Percentiles rank a stretch among this genome's conserved stretches.
Conservation (phyloP, 768 basidiomycete species). For the Melanogaster broomeanus region DNA sequence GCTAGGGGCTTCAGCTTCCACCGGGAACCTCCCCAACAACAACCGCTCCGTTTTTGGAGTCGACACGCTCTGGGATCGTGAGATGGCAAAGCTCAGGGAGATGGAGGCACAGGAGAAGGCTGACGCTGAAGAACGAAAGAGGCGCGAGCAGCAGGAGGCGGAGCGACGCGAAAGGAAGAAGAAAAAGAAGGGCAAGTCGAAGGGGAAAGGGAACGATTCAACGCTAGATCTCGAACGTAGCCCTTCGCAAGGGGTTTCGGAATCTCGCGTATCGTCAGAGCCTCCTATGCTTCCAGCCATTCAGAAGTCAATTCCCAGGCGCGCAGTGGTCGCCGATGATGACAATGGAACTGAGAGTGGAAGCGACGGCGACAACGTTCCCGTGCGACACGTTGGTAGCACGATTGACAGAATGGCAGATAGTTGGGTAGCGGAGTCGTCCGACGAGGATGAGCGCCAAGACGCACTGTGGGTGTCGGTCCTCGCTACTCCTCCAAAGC, state of each 20-base stretch:
- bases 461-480: conserved; percentile 60
- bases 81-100: conserved; percentile 76
- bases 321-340: conserved; percentile 32
- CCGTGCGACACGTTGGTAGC: conserved; percentile 19
- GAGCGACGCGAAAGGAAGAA: conserved; percentile 35
- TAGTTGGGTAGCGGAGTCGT: conserved; percentile 56
- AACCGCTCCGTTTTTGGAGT: conserved; percentile 89
- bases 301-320: conserved; percentile 32
- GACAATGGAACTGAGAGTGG: conserved; percentile 55
- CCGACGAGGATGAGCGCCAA: conserved; percentile 61
- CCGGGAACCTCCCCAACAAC: conserved; percentile 39
- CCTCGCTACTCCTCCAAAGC: conserved; percentile 46
- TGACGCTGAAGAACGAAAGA: conserved; percentile 54
- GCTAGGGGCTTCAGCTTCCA: conserved; percentile 33
- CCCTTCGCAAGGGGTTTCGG: conserved; percentile 32
- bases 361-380: conserved; percentile 43
- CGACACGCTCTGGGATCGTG: conserved; percentile 90
- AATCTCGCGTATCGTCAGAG: conserved; percentile 15
- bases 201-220: conserved; percentile 44
- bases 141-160: conserved; percentile 47
- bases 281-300: conserved; percentile 37
- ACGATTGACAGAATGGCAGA: conserved; percentile 24
- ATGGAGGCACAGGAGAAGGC: conserved; percentile 70
- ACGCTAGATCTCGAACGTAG: conserved; percentile 32
- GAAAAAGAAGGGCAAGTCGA: conserved; percentile 46